These are phyloP conservation scores for Phenoliferia sp. DNA, from an alignment of 1,284 basidiomycete species.

Conservation along the genomic window DNA sequence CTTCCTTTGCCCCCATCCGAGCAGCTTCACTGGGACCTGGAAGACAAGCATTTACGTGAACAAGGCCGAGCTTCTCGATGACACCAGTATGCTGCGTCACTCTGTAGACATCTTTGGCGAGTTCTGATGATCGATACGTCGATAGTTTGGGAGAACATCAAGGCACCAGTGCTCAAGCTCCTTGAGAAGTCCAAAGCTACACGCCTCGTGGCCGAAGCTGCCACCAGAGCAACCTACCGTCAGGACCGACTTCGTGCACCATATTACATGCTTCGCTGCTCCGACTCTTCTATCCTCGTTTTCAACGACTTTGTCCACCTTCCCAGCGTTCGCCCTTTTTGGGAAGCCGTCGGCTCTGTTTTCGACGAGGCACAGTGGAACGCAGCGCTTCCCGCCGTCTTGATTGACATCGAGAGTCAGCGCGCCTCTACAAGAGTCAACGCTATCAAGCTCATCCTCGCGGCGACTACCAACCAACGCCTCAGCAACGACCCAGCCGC, in stretches of 20 bases:
- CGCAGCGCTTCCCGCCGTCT: background rate
- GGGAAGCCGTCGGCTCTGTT: background rate
- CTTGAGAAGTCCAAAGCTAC: background rate
- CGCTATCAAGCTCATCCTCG: slow-evolving; percentile 10
- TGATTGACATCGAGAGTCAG: background rate
- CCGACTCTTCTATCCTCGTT: background rate
- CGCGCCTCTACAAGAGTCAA: background rate
- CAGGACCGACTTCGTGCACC: background rate
- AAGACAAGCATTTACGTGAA: no score
- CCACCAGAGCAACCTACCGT: background rate
- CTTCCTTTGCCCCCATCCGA: no score
- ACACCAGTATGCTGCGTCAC: no score
- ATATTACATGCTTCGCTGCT: background rate
- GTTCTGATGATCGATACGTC: background rate
- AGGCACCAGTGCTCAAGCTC: background rate
- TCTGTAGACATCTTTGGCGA: background rate
- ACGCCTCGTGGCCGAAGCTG: background rate
- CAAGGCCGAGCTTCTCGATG: background rate
- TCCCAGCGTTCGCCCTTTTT: slow-evolving; percentile 7
- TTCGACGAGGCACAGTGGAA: background rate
- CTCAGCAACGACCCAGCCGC: background rate
- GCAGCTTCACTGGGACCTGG: no score
- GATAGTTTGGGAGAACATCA: background rate
- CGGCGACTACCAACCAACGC: background rate
- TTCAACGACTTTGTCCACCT: no score